Percentiles rank a stretch among this genome's conserved stretches.
Evolutionary conservation across 23 red algal genomes (phyloP).

Genomic region (Cyanidium caldarium): DNA sequence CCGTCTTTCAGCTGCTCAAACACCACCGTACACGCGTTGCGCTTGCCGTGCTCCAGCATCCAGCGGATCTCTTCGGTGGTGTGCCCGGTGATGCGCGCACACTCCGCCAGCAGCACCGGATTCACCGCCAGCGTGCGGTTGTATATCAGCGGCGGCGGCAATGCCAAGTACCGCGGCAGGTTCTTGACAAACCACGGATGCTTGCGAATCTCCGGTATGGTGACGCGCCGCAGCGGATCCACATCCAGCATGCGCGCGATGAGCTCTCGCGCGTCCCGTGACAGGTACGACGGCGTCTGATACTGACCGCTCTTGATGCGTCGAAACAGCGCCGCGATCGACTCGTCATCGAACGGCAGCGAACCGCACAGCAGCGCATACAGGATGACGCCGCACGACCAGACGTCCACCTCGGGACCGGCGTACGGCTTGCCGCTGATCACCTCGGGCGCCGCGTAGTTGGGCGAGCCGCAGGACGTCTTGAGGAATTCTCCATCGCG

Average conservation of each 20-base stretch:
- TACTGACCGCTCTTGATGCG: conserved; percentile 93
- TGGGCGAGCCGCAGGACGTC: conserved; percentile 83
- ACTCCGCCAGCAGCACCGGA: conserved; percentile 33
- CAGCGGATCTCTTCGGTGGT: conserved; percentile 38
- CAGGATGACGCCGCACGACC: conserved; percentile 89
- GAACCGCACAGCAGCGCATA: conserved; percentile 89
- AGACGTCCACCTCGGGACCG: conserved; percentile 93
- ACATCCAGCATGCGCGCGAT: conserved; percentile 88
- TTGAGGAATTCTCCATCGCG: conserved; percentile 85
- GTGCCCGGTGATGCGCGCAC: conserved; percentile 32
- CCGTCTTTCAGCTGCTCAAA: conserved; percentile 75
- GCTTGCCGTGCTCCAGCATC: conserved; percentile 38
- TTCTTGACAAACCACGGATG: conserved; percentile 83
- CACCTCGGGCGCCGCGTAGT: conserved; percentile 95
- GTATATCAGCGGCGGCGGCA: conserved; percentile 27
- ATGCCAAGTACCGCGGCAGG: conserved; percentile 70
- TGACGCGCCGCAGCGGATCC: conserved; percentile 74
- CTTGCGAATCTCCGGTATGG: conserved; percentile 68
- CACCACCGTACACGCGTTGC: conserved; percentile 73
- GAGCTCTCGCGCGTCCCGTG: conserved; percentile 45
- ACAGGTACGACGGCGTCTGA: conserved; percentile 71
- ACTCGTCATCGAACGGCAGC: conserved; percentile 96
- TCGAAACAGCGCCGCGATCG: conserved; percentile 78
- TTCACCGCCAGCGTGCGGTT: conserved; percentile 29
- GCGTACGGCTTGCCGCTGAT: conserved; percentile 96